phyloP scores from a whole-genome alignment of 306 rosid genomes.

The Adenanthera pavonina region DNA sequence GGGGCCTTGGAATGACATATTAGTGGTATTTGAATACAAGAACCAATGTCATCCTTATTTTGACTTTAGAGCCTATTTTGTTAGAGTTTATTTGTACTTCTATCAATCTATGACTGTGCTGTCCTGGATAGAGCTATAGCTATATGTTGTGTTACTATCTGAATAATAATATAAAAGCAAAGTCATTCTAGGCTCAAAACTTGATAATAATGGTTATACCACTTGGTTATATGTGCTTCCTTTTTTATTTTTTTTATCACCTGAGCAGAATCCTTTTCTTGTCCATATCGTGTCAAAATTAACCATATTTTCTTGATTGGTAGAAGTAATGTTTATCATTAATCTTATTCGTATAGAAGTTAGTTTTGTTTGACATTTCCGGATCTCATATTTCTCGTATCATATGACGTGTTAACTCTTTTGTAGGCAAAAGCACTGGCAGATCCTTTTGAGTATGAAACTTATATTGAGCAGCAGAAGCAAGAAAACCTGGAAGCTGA shows the following conservation, averaged over 20 bases:
- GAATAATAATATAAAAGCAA: not conserved
- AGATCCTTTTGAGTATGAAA: slow-evolving; percentile 69
- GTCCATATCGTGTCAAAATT: not conserved
- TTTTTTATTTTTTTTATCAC: not conserved
- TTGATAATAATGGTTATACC: not conserved
- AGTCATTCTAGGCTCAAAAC: not conserved
- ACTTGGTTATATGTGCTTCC: not conserved
- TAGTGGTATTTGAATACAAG: not conserved
- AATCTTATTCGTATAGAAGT: slow-evolving; percentile 7
- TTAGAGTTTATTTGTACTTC: too few species aligned
- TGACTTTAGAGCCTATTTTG: too few species aligned
- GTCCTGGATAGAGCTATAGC: not conserved
- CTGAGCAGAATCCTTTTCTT: not conserved
- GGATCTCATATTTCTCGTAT: slow-evolving; percentile 20
- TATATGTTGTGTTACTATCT: not conserved
- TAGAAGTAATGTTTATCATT: slow-evolving; percentile 1
- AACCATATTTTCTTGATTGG: slow-evolving; percentile 9
- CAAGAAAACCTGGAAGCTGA: slow-evolving; percentile 77
- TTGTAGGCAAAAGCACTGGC: slow-evolving; percentile 81
- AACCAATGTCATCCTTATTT: too few species aligned
- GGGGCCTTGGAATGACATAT: not conserved
- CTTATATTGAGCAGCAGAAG: slow-evolving; percentile 68
- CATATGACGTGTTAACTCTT: slow-evolving; percentile 27
- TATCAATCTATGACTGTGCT: too few species aligned
- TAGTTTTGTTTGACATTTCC: slow-evolving; percentile 32